Conservation (phyloP, 805 yeast genomes). For the Kluyveromyces wickerhamii region DNA sequence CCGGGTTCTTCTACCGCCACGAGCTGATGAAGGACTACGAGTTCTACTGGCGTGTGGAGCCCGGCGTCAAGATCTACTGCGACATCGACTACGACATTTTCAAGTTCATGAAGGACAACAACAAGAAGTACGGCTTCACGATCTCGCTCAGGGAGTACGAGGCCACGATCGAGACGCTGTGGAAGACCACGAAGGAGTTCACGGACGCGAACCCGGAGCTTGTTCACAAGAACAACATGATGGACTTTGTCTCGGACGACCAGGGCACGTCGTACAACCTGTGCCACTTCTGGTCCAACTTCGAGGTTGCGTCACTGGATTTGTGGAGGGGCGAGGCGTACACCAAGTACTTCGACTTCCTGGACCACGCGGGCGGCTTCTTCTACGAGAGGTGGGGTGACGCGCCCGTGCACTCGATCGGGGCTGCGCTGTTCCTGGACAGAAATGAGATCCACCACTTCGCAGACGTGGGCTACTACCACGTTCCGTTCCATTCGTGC, state of each 20-base stretch:
- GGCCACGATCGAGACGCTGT: slow-evolving; percentile 67
- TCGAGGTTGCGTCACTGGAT: slow-evolving; percentile 69
- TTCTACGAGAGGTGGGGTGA: slow-evolving; percentile 92
- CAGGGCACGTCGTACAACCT: slow-evolving; percentile 64
- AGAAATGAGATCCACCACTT: slow-evolving; percentile 63
- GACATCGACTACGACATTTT: slow-evolving; percentile 74
- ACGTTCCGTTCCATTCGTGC: slow-evolving; percentile 68
- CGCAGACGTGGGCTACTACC: slow-evolving; percentile 73
- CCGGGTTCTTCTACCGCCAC: slow-evolving; percentile 78
- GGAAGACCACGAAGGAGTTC: slow-evolving; percentile 66
- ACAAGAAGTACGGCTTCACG: slow-evolving; percentile 68
- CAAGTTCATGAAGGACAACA: slow-evolving; percentile 69
- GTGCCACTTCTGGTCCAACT: slow-evolving; percentile 86
- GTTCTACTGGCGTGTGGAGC: slow-evolving; percentile 93
- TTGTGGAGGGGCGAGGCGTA: slow-evolving; percentile 71
- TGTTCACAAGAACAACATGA: slow-evolving; percentile 51
- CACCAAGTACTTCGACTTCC: slow-evolving; percentile 52
- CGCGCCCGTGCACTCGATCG: slow-evolving; percentile 82
- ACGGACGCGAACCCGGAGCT: slow-evolving; percentile 50
- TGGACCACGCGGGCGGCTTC: slow-evolving; percentile 71
- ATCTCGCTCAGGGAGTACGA: slow-evolving; percentile 61
- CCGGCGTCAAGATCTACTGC: slow-evolving; percentile 65
- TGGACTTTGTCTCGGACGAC: slow-evolving; percentile 67
- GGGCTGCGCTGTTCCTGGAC: slow-evolving; percentile 63
- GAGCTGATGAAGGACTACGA: slow-evolving; percentile 58